Evolutionary conservation across 2,329 filamentous ascomycete species (phyloP), one percentile per base, ranked within the genome.

Genomic region (Aspergillus hiratsukae): DNA sequence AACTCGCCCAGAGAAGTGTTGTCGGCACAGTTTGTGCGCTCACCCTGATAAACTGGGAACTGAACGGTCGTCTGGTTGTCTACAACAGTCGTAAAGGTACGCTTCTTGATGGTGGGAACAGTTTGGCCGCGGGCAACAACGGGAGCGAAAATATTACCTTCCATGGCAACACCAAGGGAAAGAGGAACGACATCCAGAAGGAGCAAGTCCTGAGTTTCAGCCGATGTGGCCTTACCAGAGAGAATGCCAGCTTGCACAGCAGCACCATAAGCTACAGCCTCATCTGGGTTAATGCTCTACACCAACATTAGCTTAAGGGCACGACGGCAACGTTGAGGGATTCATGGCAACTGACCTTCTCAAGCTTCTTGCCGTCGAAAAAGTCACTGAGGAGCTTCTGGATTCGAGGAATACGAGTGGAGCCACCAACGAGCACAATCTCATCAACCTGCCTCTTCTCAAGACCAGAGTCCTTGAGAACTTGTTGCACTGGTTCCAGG

Each of bases 331-430:
- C 31, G 5, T 7, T 58, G 43, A 54, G 43, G 31, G 27, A 19
- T 14, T 46, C 11, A 31, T 52, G 29, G 49, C 6, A 40, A 56
- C 63, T 65, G 58, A 76, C 75, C 85, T 97, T 97, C 87, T 97
- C 93, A 67, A 97, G 90, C 89, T 99, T 97, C 91, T 99, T 99
- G 80, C 92, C 92, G 77, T 95, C 90, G 83, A 99, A 99, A 86
- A 92, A 97, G 80, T 99, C 94, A 81, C 88, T 92, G 67, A 99
- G 87, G 66, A 99, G 89, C 87, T 97, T 97, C 88, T 99, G 94
- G 78, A 99, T 96, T 77, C 88, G 87, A 74, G 94, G 94, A 70
- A 99, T 99, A 91, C 94, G 94, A 73, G 94, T 99, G 63, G 92
- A 97, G 70, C 94, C 94, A 87, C 94, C 94, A 73, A 99, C 94